Evolutionary conservation across 2,329 filamentous ascomycete species (phyloP).

Genomic region (Pseudogymnoascus sp.): DNA sequence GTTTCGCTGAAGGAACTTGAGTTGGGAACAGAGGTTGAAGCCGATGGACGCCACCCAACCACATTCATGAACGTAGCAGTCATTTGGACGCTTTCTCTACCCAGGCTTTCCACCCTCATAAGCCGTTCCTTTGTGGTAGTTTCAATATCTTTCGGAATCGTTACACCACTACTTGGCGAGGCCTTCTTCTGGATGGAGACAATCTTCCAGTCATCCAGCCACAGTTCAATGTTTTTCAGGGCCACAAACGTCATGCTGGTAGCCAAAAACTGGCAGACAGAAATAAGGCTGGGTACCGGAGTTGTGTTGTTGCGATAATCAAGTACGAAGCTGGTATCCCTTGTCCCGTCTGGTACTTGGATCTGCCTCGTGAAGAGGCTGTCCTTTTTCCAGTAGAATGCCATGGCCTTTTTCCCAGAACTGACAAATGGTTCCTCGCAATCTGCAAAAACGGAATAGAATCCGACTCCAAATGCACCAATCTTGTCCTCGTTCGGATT

Average conservation of each 20-base stretch:
- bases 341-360: constrained; percentile 56
- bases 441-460: constrained; percentile 97
- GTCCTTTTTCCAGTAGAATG: constrained; percentile 99
- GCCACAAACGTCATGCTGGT: constrained; percentile 95
- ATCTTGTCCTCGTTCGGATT: constrained; percentile 99
- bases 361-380: constrained; percentile 86
- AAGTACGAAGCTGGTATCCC: constrained; percentile 83
- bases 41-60: constrained; percentile 70
- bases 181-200: constrained; percentile 75
- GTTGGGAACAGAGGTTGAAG: constrained; percentile 28
- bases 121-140: constrained; percentile 76
- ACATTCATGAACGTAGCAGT: constrained; percentile 84
- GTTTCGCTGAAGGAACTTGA: constrained; percentile 13
- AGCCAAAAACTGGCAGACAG: constrained; percentile 82
- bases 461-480: constrained; percentile 94
- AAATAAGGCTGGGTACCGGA: constrained; percentile 75
- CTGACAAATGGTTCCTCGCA: constrained; percentile 97
- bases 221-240: constrained; percentile 77
- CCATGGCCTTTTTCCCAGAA: constrained; percentile 87
- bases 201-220: constrained; percentile 79
- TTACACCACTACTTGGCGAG: constrained; percentile 64
- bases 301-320: constrained; percentile 88
- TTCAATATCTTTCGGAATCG: constrained; percentile 70
- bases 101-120: constrained; percentile 77
- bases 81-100: constrained; percentile 82